phyloP scores from a whole-genome alignment of 2,329 filamentous ascomycete genomes.

The Aspergillus aculeatus region DNA sequence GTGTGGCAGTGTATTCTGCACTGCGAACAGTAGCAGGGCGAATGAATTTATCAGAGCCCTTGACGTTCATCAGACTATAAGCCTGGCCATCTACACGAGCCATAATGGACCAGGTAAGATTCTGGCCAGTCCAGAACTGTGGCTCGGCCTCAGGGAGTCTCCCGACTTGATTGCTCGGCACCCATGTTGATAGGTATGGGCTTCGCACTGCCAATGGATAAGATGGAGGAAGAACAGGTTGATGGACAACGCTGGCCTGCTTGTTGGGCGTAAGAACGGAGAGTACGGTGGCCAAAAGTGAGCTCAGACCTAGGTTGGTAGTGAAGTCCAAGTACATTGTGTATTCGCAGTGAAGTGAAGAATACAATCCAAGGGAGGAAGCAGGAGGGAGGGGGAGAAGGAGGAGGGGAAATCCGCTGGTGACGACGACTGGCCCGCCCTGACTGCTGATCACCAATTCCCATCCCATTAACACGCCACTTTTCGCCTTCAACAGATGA shows the following conservation, averaged over 20 bases:
- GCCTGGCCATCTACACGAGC: constrained; percentile 42
- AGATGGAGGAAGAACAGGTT: constrained; percentile 39
- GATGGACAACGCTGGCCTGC: constrained; percentile 17
- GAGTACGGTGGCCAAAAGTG: constrained; percentile 22
- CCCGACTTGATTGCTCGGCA: constrained; percentile 41
- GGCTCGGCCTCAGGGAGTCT: constrained; percentile 39
- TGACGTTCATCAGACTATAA: constrained; percentile 45
- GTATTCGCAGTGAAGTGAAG: neutral
- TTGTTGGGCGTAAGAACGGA: constrained; percentile 14
- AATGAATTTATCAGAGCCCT: constrained; percentile 25
- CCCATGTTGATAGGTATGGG: constrained; percentile 47
- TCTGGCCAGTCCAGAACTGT: constrained; percentile 46
- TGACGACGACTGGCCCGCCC: neutral
- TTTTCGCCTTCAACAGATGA: too few species aligned
- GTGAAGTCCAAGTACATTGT: constrained; percentile 18
- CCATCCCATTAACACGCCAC: too few species aligned
- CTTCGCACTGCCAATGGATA: constrained; percentile 47
- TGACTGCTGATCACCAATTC: neutral
- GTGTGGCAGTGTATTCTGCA: constrained; percentile 44
- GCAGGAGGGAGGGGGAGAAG: neutral
- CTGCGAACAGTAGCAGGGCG: constrained; percentile 34
- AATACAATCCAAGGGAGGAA: neutral
- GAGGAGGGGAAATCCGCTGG: neutral
- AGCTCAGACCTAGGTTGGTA: constrained; percentile 21
- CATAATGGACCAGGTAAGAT: constrained; percentile 44